A percentile compares a stretch with the other conserved stretches of the same genome.
These are phyloP conservation scores for Phytophthora fragariae DNA, from an alignment of 352 stramenopile genomes.

Conservation along the genomic window DNA sequence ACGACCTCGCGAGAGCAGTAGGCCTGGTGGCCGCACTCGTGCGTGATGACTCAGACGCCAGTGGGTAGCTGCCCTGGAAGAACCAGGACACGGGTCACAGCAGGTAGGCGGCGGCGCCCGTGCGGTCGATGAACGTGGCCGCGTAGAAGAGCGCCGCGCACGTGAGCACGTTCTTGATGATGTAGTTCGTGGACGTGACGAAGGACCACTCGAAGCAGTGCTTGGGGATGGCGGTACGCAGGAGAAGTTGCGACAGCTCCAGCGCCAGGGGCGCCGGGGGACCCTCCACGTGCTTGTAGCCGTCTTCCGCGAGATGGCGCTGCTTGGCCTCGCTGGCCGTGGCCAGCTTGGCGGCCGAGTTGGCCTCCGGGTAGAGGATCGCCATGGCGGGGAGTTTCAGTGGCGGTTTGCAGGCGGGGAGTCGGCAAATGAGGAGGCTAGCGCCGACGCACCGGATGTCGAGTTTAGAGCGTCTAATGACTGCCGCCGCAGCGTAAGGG, in stretches of 20 bases:
- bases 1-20: too few species aligned
- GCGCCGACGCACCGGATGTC: conserved; percentile 7
- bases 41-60: too few species aligned
- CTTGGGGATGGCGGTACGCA: conserved; percentile 65
- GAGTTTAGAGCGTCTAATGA: background rate
- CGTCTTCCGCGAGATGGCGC: conserved; percentile 62
- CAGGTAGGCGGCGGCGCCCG: too few species aligned
- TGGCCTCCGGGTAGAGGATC: conserved; percentile 70
- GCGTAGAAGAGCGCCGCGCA: too few species aligned
- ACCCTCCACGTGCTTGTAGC: conserved; percentile 79
- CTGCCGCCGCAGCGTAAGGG: too few species aligned
- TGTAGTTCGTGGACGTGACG: too few species aligned
- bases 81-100: too few species aligned
- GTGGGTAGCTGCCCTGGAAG: too few species aligned
- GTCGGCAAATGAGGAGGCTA: conserved; percentile 5
- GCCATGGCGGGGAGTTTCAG: conserved; percentile 47
- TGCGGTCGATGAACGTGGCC: too few species aligned
- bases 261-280: conserved; percentile 85
- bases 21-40: too few species aligned
- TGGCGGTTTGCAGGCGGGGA: conserved; percentile 34
- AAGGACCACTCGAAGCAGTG: too few species aligned
- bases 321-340: conserved; percentile 45
- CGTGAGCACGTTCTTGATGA: too few species aligned
- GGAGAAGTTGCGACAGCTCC: conserved; percentile 84
- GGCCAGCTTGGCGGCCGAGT: conserved; percentile 42